phyloP scores from a whole-genome alignment of 2,329 filamentous ascomycete genomes.

The Trichoderma harzianum region DNA sequence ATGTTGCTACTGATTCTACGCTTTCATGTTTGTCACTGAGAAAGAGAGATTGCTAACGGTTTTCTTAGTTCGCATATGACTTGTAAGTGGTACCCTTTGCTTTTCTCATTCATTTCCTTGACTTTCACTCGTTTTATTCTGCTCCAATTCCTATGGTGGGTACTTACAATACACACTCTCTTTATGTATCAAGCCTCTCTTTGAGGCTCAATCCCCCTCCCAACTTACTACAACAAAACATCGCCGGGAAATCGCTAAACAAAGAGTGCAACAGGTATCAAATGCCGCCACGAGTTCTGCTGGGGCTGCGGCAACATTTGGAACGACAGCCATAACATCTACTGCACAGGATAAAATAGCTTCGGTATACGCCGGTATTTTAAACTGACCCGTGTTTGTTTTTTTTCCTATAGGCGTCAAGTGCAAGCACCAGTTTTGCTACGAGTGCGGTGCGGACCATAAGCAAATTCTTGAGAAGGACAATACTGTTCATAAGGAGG shows the following conservation, averaged over 20 bases:
- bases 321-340: conserved; percentile 23
- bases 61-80: conserved; percentile 38
- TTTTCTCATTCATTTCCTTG: neutral
- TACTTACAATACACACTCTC: conserved; percentile 6
- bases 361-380: neutral
- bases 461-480: conserved; percentile 31
- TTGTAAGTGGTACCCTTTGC: conserved; percentile 34
- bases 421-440: conserved; percentile 34
- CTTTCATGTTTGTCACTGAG: neutral
- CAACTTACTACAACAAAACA: neutral
- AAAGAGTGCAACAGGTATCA: conserved; percentile 29
- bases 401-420: conserved; percentile 24
- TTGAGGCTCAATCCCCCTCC: neutral
- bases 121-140: neutral
- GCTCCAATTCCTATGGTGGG: conserved; percentile 7
- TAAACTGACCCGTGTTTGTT: conserved; percentile 11
- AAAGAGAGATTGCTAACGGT: conserved; percentile 23
- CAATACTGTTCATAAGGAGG: conserved; percentile 31
- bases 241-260: neutral
- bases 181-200: neutral
- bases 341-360: conserved; percentile 21
- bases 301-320: conserved; percentile 31
- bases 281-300: conserved; percentile 36
- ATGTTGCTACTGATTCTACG: conserved; percentile 21
- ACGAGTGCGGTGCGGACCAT: conserved; percentile 36